Base-by-base conservation (phyloP, 2,329 filamentous ascomycete species). In the Pyricularia sp. region DNA sequence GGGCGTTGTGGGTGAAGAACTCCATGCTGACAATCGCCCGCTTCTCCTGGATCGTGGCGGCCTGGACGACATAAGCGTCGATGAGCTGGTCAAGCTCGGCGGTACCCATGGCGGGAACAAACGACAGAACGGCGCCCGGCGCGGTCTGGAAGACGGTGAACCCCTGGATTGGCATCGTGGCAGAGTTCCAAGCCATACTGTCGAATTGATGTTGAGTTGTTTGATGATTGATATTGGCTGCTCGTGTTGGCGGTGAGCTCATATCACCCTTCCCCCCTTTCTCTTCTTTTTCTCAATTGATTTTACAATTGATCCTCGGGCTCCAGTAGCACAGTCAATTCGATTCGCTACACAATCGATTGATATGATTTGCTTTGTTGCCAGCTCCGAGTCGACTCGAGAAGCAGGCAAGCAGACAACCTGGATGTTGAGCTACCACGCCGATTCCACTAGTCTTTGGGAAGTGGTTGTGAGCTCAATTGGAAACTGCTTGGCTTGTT, bases 21-120 rank as follows among this genome's bases (percentile, higher is more conserved):
- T 89, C 85, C 74, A 88, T 80, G 64, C 86, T 83, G 69, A 89
- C 79, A 65, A 80, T 77, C 67, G 85, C 83, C 33, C 86, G 82
- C 82, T 89, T 89, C 73, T 88, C 85, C 73, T 83, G 79, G 73
- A 86, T 83, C 30, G 84, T 80, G 67, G 79, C 81, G 66, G 83
- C 74, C 66, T 86, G 85, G 65, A 84, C 78, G 66, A 89, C 76
- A 76, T 88, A 88, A 71, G 83, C 81, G 76, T 87, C 79, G 73
- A 90, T 83, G 75, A 90, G 78, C 68, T 84, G 79, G 73, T 89
- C 86, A 68, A 90, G 82, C 77, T 92, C 84, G 78, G 85, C 73
- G 70, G 84, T 81, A 75, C 89, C 81, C 78, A 92, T 80, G 74
- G 89, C 79, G 80, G 92, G 84, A 76, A 88, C 78, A 84, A 92